A percentile compares a stretch with the other conserved stretches of the same genome.
Evolutionary conservation across 2,329 filamentous ascomycete genomes (phyloP).

Genomic region (Fulvia fulva): DNA sequence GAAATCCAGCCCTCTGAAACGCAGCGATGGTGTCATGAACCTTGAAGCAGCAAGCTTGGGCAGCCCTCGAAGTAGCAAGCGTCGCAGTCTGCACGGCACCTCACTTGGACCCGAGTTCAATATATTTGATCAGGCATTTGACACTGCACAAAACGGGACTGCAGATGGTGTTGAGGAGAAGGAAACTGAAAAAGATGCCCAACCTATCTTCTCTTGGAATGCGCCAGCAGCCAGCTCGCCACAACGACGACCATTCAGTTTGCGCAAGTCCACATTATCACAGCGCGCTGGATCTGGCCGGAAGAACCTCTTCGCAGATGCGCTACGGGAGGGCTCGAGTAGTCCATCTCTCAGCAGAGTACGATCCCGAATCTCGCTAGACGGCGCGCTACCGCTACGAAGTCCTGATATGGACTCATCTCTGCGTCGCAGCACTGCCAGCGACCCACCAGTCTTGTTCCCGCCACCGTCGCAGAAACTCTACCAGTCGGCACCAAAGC

Average conservation of each 20-base stretch:
- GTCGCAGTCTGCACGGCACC: conserved; percentile 78
- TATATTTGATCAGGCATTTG: conserved; percentile 65
- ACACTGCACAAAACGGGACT: conserved; percentile 25
- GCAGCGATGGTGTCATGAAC: conserved; percentile 86
- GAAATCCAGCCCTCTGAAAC: conserved; percentile 80
- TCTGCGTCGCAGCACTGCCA: conserved; percentile 55
- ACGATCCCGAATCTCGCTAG: conserved; percentile 69
- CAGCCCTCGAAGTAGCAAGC: conserved; percentile 79
- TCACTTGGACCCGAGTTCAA: conserved; percentile 62
- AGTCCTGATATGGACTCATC: conserved; percentile 64
- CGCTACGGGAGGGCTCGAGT: conserved; percentile 22
- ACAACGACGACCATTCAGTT: conserved; percentile 34
- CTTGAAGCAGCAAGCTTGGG: conserved; percentile 72
- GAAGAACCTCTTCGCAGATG: conserved; percentile 38
- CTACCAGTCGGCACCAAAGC: conserved; percentile 41
- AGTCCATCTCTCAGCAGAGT: conserved; percentile 30
- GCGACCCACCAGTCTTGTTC: conserved; percentile 53
- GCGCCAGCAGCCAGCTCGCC: conserved; percentile 30
- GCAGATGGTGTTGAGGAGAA: conserved; percentile 21
- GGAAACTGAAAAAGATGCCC: conserved; percentile 30
- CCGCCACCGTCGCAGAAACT: conserved; percentile 30
- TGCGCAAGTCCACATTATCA: conserved; percentile 82
- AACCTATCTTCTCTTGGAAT: conserved; percentile 37
- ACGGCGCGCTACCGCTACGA: conserved; percentile 67
- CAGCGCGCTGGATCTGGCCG: conserved; percentile 62